Conservation (phyloP, 2,329 filamentous ascomycete species). For the Aspergillus udagawae region DNA sequence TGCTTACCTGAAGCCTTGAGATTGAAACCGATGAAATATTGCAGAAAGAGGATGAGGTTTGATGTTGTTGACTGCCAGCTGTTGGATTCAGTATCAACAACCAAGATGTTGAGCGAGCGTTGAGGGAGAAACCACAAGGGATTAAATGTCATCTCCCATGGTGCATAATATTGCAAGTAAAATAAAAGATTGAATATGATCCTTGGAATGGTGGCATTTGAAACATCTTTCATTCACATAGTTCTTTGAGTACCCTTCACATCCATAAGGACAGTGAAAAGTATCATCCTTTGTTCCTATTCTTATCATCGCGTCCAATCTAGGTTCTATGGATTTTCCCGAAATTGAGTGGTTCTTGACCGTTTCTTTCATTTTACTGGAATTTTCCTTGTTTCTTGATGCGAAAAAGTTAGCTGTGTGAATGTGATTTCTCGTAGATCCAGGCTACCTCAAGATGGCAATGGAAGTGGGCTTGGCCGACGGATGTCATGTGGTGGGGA, state of each 20-base stretch:
- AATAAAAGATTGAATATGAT: not conserved
- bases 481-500: constrained; percentile 20
- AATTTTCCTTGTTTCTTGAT: not conserved
- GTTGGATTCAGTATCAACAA: not conserved
- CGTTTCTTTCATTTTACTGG: not conserved
- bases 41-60: not conserved
- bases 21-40: not conserved
- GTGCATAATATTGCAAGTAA: not conserved
- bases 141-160: not conserved
- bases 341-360: not conserved
- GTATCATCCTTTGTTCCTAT: not conserved
- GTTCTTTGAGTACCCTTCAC: not conserved
- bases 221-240: not conserved
- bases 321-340: not conserved
- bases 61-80: not conserved
- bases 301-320: not conserved
- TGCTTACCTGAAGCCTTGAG: not conserved
- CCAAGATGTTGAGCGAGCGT: not conserved
- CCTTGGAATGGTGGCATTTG: not conserved
- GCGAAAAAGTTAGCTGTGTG: not conserved
- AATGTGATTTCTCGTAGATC: not conserved
- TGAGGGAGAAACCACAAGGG: not conserved
- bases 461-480: constrained; percentile 8
- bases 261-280: not conserved
- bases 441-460: not conserved